phyloP scores from a whole-genome alignment of 345 rosid genomes.

The Brassica incana region DNA sequence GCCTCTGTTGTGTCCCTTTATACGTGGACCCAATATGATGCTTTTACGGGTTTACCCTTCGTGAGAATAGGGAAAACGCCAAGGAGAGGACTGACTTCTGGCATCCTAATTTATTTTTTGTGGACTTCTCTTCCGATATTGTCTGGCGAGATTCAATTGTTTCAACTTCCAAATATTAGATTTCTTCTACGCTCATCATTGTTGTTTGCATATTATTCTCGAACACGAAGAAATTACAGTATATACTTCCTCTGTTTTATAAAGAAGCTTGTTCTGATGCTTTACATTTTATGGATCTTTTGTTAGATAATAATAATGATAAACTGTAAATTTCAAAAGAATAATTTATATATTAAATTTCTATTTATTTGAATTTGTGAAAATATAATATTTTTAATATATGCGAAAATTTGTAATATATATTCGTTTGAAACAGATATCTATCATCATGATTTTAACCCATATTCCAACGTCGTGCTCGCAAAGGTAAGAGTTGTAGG shows the following conservation, averaged over 20 bases:
- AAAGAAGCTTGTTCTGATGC: no score
- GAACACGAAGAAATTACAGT: neutral
- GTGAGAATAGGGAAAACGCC: neutral
- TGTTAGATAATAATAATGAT: neutral
- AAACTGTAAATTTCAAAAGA: neutral
- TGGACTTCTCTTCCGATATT: neutral
- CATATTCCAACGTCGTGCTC: slow-evolving; percentile 7
- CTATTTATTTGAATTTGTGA: no score
- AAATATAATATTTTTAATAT: no score
- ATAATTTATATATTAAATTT: no score
- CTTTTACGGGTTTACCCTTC: neutral
- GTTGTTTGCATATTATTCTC: neutral
- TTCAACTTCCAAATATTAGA: neutral
- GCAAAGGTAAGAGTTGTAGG: slow-evolving; percentile 31
- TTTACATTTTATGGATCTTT: neutral
- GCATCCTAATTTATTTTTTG: neutral
- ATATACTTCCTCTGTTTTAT: neutral
- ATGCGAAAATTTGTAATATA: neutral
- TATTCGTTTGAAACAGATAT: neutral
- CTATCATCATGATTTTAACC: neutral
- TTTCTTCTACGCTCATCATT: neutral
- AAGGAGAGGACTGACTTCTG: neutral
- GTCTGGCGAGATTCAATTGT: neutral
- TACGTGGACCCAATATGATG: slow-evolving; percentile 7
- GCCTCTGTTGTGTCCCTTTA: neutral